These are phyloP conservation scores for Ambrosiella xylebori DNA, from an alignment of 2,329 filamentous ascomycete species.

Conservation along the genomic window DNA sequence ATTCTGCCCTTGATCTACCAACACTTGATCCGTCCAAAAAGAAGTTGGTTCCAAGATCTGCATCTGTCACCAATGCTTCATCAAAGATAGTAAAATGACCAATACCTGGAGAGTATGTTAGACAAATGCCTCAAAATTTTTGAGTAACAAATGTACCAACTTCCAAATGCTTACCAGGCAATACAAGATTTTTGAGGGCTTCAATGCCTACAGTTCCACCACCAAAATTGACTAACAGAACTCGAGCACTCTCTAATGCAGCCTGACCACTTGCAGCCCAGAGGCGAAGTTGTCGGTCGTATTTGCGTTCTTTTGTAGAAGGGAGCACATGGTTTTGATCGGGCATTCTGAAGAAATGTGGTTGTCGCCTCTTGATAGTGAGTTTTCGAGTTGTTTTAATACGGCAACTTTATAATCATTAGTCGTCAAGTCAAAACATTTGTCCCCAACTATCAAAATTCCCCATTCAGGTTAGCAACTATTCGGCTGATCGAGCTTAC, in stretches of 20 bases:
- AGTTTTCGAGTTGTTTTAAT: too few relatives aligned
- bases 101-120: constrained; percentile 39
- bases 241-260: constrained; percentile 75
- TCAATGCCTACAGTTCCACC: constrained; percentile 79
- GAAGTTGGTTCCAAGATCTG: constrained; percentile 90
- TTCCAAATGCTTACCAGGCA: constrained; percentile 45
- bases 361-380: too few relatives aligned
- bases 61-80: constrained; percentile 54
- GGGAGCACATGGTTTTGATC: constrained; percentile 18
- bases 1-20: constrained; percentile 61
- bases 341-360: background rate
- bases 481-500: too few relatives aligned
- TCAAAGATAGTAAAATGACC: constrained; percentile 87
- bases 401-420: too few relatives aligned
- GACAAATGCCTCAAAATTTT: background rate
- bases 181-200: constrained; percentile 88
- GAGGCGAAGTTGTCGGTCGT: constrained; percentile 84
- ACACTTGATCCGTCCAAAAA: constrained; percentile 70
- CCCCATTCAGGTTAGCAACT: background rate
- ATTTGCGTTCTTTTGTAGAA: constrained; percentile 54
- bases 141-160: background rate
- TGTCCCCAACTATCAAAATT: background rate
- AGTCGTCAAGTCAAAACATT: too few relatives aligned
- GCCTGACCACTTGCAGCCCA: constrained; percentile 89
- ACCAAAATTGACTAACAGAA: constrained; percentile 79